Conservation (phyloP, 2,329 filamentous ascomycete species). For the Lachnellula suecica region DNA sequence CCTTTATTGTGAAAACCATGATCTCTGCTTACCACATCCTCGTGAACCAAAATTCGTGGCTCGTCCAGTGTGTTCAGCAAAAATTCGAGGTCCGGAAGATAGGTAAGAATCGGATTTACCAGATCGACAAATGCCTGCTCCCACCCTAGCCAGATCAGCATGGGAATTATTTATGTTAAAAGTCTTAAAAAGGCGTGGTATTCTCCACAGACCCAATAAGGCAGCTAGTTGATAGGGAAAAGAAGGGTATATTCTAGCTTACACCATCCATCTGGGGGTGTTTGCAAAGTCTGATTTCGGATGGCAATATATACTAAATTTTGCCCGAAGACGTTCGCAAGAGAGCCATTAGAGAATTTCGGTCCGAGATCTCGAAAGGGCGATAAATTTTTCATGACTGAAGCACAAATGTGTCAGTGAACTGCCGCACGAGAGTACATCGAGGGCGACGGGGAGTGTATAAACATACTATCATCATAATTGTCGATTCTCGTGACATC, state of each 20-base stretch:
- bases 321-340: background rate
- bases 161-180: too few relatives aligned
- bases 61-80: conserved; percentile 50
- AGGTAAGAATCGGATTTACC: conserved; percentile 4
- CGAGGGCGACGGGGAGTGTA: too few relatives aligned
- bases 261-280: background rate
- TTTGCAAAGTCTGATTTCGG: background rate
- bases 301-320: background rate
- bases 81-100: conserved; percentile 40
- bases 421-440: too few relatives aligned
- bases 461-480: conserved; percentile 46
- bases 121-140: conserved; percentile 16
- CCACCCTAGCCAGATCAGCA: too few relatives aligned
- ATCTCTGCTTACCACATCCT: background rate
- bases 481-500: conserved; percentile 49
- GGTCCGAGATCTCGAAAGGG: conserved; percentile 43
- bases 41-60: conserved; percentile 37
- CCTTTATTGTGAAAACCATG: background rate
- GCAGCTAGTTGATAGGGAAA: too few relatives aligned
- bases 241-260: too few relatives aligned
- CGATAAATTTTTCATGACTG: conserved; percentile 38
- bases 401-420: too few relatives aligned
- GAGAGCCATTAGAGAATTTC: background rate
- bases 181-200: too few relatives aligned
- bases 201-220: too few relatives aligned